Percentiles rank a stretch among this genome's conserved stretches.
phyloP scores from a whole-genome alignment of 2,329 filamentous ascomycete genomes.

The Cladophialophora immunda region DNA sequence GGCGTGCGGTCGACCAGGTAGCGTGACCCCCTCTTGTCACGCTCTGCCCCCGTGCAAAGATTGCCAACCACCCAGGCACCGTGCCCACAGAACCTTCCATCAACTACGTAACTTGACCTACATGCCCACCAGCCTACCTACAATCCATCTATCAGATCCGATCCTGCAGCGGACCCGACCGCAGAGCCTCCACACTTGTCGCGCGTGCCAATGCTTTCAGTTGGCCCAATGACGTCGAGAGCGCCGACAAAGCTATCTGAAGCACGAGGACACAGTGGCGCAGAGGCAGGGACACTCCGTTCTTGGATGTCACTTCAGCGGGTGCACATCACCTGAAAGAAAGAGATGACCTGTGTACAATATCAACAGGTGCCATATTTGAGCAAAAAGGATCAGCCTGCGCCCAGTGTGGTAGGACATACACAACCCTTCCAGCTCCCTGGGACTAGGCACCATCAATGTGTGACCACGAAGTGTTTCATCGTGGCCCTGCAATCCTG shows the following conservation, averaged over 20 bases:
- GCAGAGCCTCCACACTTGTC: conserved; percentile 4
- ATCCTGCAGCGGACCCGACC: neutral
- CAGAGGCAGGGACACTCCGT: neutral
- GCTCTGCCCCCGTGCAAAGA: too few species aligned
- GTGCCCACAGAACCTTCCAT: conserved; percentile 15
- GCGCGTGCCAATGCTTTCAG: neutral
- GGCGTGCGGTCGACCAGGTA: conserved; percentile 4
- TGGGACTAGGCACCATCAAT: neutral
- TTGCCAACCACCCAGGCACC: too few species aligned
- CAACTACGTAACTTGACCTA: conserved; percentile 21
- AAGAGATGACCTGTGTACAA: neutral
- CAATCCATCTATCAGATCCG: neutral
- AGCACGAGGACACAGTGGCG: neutral
- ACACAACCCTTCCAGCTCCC: neutral
- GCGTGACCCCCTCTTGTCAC: neutral
- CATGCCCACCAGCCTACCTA: too few species aligned
- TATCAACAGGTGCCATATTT: too few species aligned
- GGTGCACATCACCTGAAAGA: neutral
- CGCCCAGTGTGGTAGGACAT: too few species aligned
- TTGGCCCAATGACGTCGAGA: conserved; percentile 1
- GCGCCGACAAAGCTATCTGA: neutral
- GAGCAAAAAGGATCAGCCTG: too few species aligned
- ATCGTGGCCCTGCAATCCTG: neutral
- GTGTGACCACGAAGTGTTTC: neutral
- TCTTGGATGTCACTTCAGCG: neutral